phyloP scores from a whole-genome alignment of 1,284 basidiomycete genomes.

The Schizophyllum amplum region DNA sequence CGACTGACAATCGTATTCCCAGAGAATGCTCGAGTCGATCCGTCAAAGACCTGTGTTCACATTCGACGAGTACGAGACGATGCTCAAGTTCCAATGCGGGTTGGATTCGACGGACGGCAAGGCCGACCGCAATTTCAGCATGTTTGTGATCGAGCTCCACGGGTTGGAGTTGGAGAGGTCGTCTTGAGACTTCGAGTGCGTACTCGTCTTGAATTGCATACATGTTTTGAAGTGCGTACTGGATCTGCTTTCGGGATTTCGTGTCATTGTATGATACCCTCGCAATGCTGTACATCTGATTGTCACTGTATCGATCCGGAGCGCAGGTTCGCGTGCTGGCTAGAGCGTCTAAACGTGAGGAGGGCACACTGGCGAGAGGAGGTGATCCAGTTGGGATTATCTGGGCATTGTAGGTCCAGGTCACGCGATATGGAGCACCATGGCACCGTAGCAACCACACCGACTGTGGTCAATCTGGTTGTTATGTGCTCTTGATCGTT shows the following conservation, averaged over 20 bases:
- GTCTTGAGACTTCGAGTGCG: no score
- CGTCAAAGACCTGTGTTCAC: slow-evolving; percentile 58
- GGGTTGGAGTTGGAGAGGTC: slow-evolving; percentile 61
- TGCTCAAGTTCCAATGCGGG: slow-evolving; percentile 83
- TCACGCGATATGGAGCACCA: background rate
- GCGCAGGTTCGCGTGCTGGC: no score
- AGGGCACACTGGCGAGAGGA: no score
- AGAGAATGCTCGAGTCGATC: slow-evolving; percentile 73
- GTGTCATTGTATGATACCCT: background rate
- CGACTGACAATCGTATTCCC: slow-evolving; percentile 1
- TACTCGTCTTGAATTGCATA: no score
- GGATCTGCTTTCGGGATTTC: background rate
- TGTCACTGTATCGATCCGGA: no score
- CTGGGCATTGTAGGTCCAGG: background rate
- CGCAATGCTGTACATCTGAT: background rate
- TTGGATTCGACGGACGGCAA: slow-evolving; percentile 54
- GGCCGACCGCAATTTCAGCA: slow-evolving; percentile 62
- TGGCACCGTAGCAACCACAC: background rate
- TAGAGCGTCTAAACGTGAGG: no score
- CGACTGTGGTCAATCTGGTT: background rate
- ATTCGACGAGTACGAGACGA: slow-evolving; percentile 88
- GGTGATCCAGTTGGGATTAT: no score
- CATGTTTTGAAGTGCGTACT: background rate
- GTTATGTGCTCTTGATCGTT: background rate
- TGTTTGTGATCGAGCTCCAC: slow-evolving; percentile 78